Base-by-base conservation (phyloP, 805 yeast genomes). In the Suhomyces sp. region DNA sequence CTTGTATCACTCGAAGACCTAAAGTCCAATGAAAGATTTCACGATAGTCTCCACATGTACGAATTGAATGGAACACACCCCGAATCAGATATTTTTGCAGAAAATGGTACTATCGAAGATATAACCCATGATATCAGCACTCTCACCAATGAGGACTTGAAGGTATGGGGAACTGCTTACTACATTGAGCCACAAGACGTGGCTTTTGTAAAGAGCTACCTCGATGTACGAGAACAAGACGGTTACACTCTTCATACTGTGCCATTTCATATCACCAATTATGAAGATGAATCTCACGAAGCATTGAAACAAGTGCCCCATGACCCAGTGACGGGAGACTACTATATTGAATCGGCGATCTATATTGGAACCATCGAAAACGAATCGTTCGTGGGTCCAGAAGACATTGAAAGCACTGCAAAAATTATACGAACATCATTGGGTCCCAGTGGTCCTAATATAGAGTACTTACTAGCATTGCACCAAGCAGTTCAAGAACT, bases 301-400 rank as follows among this genome's bases (percentile, higher is more conserved):
- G 47, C 38, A 3, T 28, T 46, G 22, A 16, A 26, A 7, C 21
- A 16, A 14, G 48, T 48, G n/a, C 53, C 60, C 0, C 35, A 34
- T 14, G 42, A 24, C 31, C 43, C 47, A 32, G 9, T n/a, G 11
- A 43, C 65, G 3, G 76, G 76, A 5, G 65, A 65, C 33, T 65
- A 58, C 21, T 48, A 63, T 19, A 70, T 83, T 34, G 64, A 62
- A 8, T 79, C 93, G 16, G 61, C 67, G 17, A 87, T 87, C 0
- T 90, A 90, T 55, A 85, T 90, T 14, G 97, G 96, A 0, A 83
- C 91, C 1, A 73, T 80, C 1, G 82, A 77, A 10, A 90, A 88
- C 50, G 81, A 70, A 34, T 86, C 95, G 3, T 91, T 88, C 51
- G 69, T 87, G 3, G 97, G 97, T 0, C 95, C 95, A 1, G 95